A percentile compares a stretch with the other conserved stretches of the same genome.
phyloP scores from a whole-genome alignment of 768 basidiomycete genomes.

The Lentinula lateritia region DNA sequence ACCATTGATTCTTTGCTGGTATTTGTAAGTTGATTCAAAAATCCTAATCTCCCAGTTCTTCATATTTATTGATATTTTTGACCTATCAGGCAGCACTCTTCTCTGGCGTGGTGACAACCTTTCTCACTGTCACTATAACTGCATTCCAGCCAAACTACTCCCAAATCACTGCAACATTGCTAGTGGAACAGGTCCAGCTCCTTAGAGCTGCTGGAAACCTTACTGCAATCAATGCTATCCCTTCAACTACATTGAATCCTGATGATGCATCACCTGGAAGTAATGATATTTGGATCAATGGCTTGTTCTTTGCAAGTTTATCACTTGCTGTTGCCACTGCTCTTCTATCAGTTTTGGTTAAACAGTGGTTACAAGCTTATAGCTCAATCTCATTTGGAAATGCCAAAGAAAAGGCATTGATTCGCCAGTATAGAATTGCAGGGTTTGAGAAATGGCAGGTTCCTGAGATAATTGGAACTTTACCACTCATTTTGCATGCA shows the following conservation, averaged over 20 bases:
- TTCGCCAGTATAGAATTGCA: slow-evolving; percentile 18
- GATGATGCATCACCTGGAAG: not conserved
- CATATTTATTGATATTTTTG: not conserved
- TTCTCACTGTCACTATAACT: slow-evolving; percentile 13
- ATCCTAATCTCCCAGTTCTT: not conserved
- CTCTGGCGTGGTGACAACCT: slow-evolving; percentile 19
- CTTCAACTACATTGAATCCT: slow-evolving; percentile 10
- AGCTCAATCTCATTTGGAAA: slow-evolving; percentile 13
- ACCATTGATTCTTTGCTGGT: slow-evolving; percentile 1
- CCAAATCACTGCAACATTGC: not conserved
- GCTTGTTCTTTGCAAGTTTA: slow-evolving; percentile 18
- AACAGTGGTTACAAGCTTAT: slow-evolving; percentile 20
- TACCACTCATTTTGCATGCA: slow-evolving; percentile 11
- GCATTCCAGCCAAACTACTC: slow-evolving; percentile 9
- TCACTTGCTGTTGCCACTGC: slow-evolving; percentile 18
- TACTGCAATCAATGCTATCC: not conserved
- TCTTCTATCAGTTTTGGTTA: slow-evolving; percentile 18
- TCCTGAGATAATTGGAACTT: slow-evolving; percentile 10
- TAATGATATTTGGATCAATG: slow-evolving; percentile 10
- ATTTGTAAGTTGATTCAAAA: slow-evolving; percentile 4
- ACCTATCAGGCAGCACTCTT: slow-evolving; percentile 15
- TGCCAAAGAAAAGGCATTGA: slow-evolving; percentile 13
- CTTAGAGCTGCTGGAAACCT: not conserved
- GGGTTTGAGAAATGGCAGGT: slow-evolving; percentile 16
- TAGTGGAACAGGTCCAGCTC: not conserved